Evolutionary conservation across 345 rosid genomes (phyloP), one percentile per base, ranked within the genome.

Genomic region (Arabidopsis arenosa): DNA sequence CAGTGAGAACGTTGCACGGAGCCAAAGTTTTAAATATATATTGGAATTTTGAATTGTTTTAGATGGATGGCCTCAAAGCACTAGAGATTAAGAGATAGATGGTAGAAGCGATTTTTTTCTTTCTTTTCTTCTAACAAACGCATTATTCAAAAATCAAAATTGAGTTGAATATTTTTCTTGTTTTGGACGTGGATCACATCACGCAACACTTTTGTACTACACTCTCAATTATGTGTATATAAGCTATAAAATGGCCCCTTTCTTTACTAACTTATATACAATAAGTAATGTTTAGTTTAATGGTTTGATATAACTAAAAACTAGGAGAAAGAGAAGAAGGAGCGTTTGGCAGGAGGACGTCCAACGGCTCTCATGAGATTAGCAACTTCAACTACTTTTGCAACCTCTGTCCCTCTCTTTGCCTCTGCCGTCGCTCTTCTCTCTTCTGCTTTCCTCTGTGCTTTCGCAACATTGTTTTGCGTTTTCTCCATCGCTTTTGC

Each of bases 331-430:
- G 71, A 91, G 75, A 90, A 94, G 84, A 89, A 87, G 61, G 96
- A 89, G 4, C 92, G 82, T 64, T 94, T 94, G 48, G 82, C 74
- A 17, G 98, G 98, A 75, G 98, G 68, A 60, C 96, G 84, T 2
- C 96, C 96, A 62, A 92, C 84, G 10, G 96, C 92, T 79, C 88
- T 88, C 96, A 94, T 89, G 79, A 92, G 85, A 83, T 90, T 90
- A 80, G 96, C 86, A 26, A 86, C 74, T 75, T 94, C 96, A 17
- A 86, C 80, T 32, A 92, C 83, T 72, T 84, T 82, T 1, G 95
- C 95, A 32, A 82, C 86, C 76, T 94, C 89, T 0, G 92, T 90
- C 28, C 96, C 98, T 52, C 95, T 88, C 83, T 81, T 92, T 5
- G 88, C 89, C 83, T 92, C 98, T 1, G 97, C 85, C 14, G 96